Base-by-base conservation (phyloP, 768 basidiomycete species). In the Coprinopsis cinerea region DNA sequence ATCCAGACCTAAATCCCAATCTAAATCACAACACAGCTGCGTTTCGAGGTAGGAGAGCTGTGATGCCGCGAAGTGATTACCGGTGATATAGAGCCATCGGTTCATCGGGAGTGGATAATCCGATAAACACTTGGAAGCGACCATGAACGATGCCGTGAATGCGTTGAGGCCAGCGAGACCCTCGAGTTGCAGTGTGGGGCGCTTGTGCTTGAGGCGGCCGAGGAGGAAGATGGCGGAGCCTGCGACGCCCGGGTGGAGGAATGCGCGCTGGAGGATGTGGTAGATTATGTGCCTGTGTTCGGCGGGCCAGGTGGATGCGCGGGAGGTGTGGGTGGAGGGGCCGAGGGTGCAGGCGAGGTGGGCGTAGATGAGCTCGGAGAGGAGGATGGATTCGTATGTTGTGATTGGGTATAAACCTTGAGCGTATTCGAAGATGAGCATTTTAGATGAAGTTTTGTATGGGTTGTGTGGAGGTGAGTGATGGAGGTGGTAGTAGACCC, bases 401-500 rank as follows among this genome's bases (percentile, higher is more conserved):
- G 41, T 43, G 20, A 43, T 43, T 9, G 41, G 41, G 23, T 43
- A 43, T 10, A 43, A 7, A 23, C 41, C 37, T 39, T 39, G 13
- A 9, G 37, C 37, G 18, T 20, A 39, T 39, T 36, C 23, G 28
- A 55, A 58, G 17, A 61, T 44, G 27, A 60, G 57, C 37, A 39
- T 39, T 9, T 9, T 34, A 34, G 9, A 9, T 34, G 30, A 34
- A n/a, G n/a, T n/a, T n/a, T n/a, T n/a, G n/a, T n/a, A n/a, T n/a
- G n/a, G n/a, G n/a, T n/a, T n/a, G n/a, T n/a, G n/a, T n/a, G n/a
- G n/a, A n/a, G n/a, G n/a, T n/a, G n/a, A n/a, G n/a, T n/a, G n/a
- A n/a, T n/a, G n/a, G n/a, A n/a, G n/a, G n/a, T n/a, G n/a, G n/a
- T n/a, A n/a, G n/a, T n/a, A n/a, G n/a, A n/a, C n/a, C n/a, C n/a